Evolutionary conservation across 148 eudicot species (phyloP).

Genomic region (Camellia sinensis): DNA sequence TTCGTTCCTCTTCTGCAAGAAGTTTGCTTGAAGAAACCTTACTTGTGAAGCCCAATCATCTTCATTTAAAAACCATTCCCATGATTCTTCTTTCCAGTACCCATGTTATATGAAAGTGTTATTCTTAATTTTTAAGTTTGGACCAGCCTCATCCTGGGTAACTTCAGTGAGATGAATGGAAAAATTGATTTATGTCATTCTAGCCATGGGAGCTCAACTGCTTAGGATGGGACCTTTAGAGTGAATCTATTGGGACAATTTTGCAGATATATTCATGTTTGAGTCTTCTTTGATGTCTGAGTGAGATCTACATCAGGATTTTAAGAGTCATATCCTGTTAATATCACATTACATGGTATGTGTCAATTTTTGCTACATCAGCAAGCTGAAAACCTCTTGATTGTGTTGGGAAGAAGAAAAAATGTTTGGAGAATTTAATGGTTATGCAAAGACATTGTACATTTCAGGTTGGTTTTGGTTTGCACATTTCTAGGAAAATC

Average conservation of each 20-base stretch:
- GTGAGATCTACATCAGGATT: background rate
- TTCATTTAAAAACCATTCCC: background rate
- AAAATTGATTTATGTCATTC: background rate
- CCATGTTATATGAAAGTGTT: background rate
- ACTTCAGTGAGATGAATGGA: background rate
- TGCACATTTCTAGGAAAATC: background rate
- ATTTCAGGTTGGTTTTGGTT: background rate
- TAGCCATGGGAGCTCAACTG: background rate
- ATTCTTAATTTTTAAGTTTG: background rate
- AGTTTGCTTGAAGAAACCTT: background rate
- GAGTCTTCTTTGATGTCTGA: background rate
- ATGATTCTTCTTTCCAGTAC: background rate
- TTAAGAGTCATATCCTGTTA: background rate
- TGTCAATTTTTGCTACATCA: background rate
- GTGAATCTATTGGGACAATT: background rate
- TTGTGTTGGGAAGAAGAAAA: background rate
- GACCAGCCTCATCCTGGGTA: background rate
- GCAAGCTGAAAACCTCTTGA: slow-evolving; percentile 3
- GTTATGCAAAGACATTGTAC: background rate
- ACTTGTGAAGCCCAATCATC: background rate
- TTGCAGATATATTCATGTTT: background rate
- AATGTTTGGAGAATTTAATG: background rate
- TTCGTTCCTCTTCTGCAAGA: background rate
- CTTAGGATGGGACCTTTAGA: background rate
- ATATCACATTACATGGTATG: background rate